phyloP scores from a whole-genome alignment of 768 basidiomycete species.

The Naganishia friedmannii region DNA sequence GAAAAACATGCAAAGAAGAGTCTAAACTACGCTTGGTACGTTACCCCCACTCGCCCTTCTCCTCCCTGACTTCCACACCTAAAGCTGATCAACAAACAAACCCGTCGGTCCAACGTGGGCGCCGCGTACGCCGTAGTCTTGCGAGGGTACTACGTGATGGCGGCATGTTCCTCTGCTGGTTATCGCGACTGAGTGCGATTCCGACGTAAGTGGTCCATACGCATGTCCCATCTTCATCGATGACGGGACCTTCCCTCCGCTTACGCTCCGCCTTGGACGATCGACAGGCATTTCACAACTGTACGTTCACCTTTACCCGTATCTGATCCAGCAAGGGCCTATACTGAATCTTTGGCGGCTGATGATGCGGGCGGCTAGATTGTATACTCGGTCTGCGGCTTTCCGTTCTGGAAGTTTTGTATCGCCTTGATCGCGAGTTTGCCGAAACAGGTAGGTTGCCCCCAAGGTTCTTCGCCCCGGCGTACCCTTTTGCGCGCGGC shows the following conservation, averaged over 20 bases:
- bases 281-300: conserved; percentile 6
- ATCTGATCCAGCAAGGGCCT: neutral
- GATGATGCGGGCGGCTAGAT: neutral
- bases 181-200: conserved; percentile 36
- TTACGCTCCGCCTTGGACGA: too few species aligned
- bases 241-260: too few species aligned
- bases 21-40: conserved; percentile 58
- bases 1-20: conserved; percentile 66
- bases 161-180: conserved; percentile 63
- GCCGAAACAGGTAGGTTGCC: conserved; percentile 65
- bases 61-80: too few species aligned
- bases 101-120: too few species aligned
- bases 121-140: neutral
- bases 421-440: conserved; percentile 76
- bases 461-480: too few species aligned
- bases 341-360: neutral
- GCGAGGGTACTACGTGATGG: conserved; percentile 58
- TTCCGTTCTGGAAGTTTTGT: conserved; percentile 65
- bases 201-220: conserved; percentile 34
- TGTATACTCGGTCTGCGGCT: conserved; percentile 2
- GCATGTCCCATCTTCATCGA: too few species aligned
- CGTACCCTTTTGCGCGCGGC: too few species aligned
- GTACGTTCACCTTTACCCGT: neutral
- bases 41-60: conserved; percentile 28
- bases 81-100: too few species aligned